Conservation (phyloP, 345 rosid genomes). For the Camelina laxa region DNA sequence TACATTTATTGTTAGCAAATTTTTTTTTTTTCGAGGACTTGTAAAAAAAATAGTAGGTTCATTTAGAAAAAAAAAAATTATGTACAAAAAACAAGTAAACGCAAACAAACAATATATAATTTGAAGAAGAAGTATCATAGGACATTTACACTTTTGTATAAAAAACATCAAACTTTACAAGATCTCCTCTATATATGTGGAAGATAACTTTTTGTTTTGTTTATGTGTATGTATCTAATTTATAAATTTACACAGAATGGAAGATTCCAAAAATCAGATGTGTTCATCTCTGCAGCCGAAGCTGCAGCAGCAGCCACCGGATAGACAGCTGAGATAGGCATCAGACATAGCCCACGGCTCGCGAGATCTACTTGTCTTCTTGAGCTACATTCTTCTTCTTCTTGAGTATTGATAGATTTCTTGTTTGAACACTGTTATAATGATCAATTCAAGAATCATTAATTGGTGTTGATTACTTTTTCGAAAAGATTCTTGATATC, state of each 20-base stretch:
- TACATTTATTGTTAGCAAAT: neutral
- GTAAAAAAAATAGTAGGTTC: neutral
- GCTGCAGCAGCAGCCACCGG: conserved; percentile 54
- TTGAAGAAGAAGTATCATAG: neutral
- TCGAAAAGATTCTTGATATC: neutral
- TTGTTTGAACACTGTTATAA: conserved; percentile 28
- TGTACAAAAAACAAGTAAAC: neutral
- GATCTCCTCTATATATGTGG: neutral
- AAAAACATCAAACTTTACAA: conserved; percentile 28
- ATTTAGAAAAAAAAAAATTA: neutral
- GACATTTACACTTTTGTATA: conserved; percentile 35
- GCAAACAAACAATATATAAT: conserved; percentile 5
- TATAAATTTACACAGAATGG: conserved; percentile 32
- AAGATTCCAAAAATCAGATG: conserved; percentile 69
- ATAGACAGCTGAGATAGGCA: conserved; percentile 75
- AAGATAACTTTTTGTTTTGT: neutral
- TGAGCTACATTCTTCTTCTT: conserved; percentile 45
- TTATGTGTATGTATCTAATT: conserved; percentile 23
- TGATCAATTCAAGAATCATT: conserved; percentile 22
- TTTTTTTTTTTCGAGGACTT: neutral
- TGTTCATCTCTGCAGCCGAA: conserved; percentile 55
- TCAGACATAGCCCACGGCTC: conserved; percentile 84
- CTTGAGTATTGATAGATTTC: conserved; percentile 24
- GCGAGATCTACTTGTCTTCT: conserved; percentile 56
- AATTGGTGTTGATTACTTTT: conserved; percentile 26